Evolutionary conservation across 352 stramenopile species (phyloP).

Genomic region (Phytophthora cryptogea): DNA sequence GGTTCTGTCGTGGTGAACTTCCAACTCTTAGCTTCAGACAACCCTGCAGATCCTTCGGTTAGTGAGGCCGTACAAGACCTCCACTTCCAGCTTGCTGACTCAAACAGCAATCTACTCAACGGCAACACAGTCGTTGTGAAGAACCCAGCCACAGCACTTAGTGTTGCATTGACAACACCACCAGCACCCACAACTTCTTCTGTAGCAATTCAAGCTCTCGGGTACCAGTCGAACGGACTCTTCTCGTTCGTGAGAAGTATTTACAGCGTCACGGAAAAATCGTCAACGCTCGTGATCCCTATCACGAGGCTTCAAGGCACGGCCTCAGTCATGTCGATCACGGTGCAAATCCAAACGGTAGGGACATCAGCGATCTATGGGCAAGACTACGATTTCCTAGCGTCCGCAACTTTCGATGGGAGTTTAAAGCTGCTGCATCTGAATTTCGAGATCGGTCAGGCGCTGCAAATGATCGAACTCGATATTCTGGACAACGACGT

Average conservation of each 20-base stretch:
- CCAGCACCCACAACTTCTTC: conserved; percentile 17
- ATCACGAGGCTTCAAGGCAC: conserved; percentile 61
- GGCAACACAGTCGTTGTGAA: conserved; percentile 37
- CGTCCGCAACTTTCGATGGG: conserved; percentile 27
- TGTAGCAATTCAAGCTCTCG: conserved; percentile 44
- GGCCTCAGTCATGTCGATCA: conserved; percentile 42
- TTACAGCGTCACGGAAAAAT: conserved; percentile 69
- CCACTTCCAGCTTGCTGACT: conserved; percentile 42
- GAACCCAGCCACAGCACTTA: conserved; percentile 40
- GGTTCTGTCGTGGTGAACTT: conserved; percentile 77
- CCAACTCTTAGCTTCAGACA: conserved; percentile 52
- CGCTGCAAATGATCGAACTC: conserved; percentile 49
- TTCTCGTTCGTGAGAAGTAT: conserved; percentile 61
- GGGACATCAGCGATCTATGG: conserved; percentile 41
- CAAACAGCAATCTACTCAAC: conserved; percentile 41
- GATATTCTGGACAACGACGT: conserved; percentile 47
- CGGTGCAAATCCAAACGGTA: conserved; percentile 40
- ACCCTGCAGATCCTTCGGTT: conserved; percentile 52
- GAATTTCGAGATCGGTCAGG: conserved; percentile 58
- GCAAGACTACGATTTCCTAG: conserved; percentile 44
- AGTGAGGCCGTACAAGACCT: conserved; percentile 50
- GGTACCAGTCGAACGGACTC: conserved; percentile 64
- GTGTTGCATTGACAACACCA: conserved; percentile 30
- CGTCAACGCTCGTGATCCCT: conserved; percentile 40
- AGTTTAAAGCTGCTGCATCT: conserved; percentile 42